Percentiles rank a stretch among this genome's conserved stretches.
Conservation (phyloP, 2,329 filamentous ascomycete species). For the Emericellopsis cladophorae region DNA sequence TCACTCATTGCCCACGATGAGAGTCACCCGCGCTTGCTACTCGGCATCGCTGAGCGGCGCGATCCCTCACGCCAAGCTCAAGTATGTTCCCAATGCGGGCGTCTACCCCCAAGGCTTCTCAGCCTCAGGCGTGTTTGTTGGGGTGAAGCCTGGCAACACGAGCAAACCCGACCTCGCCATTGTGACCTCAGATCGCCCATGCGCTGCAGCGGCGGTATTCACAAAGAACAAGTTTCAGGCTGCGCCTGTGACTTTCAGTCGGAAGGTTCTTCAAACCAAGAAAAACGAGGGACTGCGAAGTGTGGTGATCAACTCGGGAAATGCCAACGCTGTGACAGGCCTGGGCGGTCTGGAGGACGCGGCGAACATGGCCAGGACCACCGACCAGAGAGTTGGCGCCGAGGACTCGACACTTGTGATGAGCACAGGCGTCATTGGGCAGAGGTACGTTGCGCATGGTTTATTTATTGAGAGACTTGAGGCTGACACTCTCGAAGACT, state of each 20-base stretch:
- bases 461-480: neutral
- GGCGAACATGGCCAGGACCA: conserved; percentile 64
- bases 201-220: conserved; percentile 82
- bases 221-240: conserved; percentile 98
- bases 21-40: conserved; percentile 20
- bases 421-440: conserved; percentile 96
- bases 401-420: conserved; percentile 70
- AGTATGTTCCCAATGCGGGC: conserved; percentile 76
- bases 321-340: conserved; percentile 93
- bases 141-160: conserved; percentile 88
- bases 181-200: conserved; percentile 75
- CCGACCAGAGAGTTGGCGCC: conserved; percentile 48
- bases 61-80: conserved; percentile 70
- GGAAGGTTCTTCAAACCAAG: conserved; percentile 54
- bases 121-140: conserved; percentile 77
- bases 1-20: conserved; percentile 11
- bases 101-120: conserved; percentile 85
- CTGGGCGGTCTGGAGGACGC: conserved; percentile 84
- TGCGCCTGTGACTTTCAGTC: conserved; percentile 80
- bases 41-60: conserved; percentile 13
- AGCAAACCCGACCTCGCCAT: conserved; percentile 84
- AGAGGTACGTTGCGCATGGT: conserved; percentile 42
- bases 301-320: conserved; percentile 89
- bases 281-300: conserved; percentile 60
- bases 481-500: conserved; percentile 36